Base-by-base conservation (phyloP, 352 stramenopile species). In the Phytophthora pini region DNA sequence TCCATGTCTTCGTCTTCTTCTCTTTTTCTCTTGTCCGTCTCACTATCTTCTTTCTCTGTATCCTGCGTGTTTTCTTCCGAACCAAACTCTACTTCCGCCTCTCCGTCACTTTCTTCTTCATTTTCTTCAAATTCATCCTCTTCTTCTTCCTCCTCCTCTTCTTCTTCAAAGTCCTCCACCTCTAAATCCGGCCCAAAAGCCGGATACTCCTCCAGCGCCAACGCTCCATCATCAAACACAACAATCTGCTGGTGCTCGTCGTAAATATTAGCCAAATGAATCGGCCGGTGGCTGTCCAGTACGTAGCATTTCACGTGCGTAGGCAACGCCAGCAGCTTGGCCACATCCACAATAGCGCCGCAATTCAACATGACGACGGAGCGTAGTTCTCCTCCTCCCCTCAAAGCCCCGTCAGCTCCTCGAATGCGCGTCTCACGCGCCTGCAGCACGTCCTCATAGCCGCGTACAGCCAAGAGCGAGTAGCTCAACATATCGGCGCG, bases 201-300 rank as follows among this genome's bases (percentile, higher is more conserved):
- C 22, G 87, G 86, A 58, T 90, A 94, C 38, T 92, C 86, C 4
- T 92, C 87, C 20, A 92, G 56, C 11, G 57, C 55, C 55, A 92
- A 69, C 9, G 84, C 80, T 7, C 84, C 87, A 48, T 95, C 87
- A 27, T 95, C 87, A 67, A 95, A 94, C 27, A 95, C 77, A 2
- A 94, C 80, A 45, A 95, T 74, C 58, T 92, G 87, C 62, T 91
- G 80, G 52, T 81, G 75, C 22, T 79, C 62, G 40, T 95, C 82
- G 77, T 99, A 97, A 26, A 99, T 89, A 76, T 99, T 99, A 11
- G 94, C 88, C 62, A 99, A 86, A 77, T 99, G 96, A 45, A 99
- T 91, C 8, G 97, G 97, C 1, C 96, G 82, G 69, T 98, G 95
- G 59, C 85, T 97, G 80, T 99, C 97, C 46, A 99, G 84, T 7